A percentile compares a stretch with the other conserved stretches of the same genome.
phyloP scores from a whole-genome alignment of 805 yeast genomes.

The Ascoidea rubescens region DNA sequence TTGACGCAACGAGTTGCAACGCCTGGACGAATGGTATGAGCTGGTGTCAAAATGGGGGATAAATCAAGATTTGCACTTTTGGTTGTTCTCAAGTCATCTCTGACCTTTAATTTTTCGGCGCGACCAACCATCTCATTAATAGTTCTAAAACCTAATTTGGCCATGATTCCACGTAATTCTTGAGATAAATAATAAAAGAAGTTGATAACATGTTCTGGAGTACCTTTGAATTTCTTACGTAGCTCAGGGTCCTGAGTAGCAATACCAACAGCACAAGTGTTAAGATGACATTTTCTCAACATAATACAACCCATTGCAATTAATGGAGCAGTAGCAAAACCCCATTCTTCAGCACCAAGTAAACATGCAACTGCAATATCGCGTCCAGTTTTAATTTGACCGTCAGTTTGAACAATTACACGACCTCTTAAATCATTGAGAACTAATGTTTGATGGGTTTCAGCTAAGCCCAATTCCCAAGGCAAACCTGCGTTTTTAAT shows the following conservation, averaged over 20 bases:
- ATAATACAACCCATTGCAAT: conserved; percentile 96
- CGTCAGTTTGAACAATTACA: conserved; percentile 95
- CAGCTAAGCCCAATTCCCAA: conserved; percentile 98
- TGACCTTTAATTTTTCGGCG: conserved; percentile 76
- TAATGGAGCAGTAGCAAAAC: conserved; percentile 93
- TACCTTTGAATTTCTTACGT: conserved; percentile 85
- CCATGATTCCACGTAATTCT: conserved; percentile 88
- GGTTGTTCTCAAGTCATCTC: conserved; percentile 74
- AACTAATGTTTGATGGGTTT: conserved; percentile 94
- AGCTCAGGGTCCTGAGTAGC: conserved; percentile 96
- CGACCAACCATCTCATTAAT: conserved; percentile 97
- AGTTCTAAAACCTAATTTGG: conserved; percentile 87
- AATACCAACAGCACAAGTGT: conserved; percentile 96
- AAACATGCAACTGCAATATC: conserved; percentile 94
- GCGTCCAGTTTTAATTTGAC: conserved; percentile 93
- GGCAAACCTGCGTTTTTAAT: conserved; percentile 96
- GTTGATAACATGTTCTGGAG: conserved; percentile 97
- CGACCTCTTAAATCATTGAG: conserved; percentile 92
- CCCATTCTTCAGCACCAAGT: conserved; percentile 97
- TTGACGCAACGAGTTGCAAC: conserved; percentile 87
- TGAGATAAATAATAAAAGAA: conserved; percentile 91
- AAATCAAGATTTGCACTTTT: conserved; percentile 87
- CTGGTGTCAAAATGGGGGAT: conserved; percentile 91
- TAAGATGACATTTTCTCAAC: conserved; percentile 89
- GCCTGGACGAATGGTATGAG: conserved; percentile 91